Conservation (phyloP, 176 grass and related monocot genomes). For the Puya raimondii region DNA sequence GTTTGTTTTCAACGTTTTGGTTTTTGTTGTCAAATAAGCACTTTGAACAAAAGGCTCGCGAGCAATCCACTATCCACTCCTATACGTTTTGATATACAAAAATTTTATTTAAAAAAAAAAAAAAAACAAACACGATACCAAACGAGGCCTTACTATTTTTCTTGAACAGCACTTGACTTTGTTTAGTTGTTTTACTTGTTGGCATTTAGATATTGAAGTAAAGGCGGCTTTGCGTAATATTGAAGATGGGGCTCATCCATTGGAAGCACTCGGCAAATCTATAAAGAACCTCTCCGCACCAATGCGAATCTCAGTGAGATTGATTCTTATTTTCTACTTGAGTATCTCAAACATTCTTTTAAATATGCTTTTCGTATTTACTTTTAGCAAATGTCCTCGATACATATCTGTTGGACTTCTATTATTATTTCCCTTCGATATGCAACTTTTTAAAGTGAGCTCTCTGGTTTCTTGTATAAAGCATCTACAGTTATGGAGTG, state of each 20-base stretch:
- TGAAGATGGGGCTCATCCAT: constrained; percentile 34
- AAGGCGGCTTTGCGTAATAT: constrained; percentile 31
- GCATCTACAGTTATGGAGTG: too few relatives aligned
- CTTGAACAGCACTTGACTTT: not conserved
- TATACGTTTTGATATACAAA: too few relatives aligned
- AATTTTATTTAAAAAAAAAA: too few relatives aligned
- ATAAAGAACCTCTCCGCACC: constrained; percentile 30
- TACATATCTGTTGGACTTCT: not conserved
- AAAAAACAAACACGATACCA: too few relatives aligned
- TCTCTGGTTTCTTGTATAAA: too few relatives aligned
- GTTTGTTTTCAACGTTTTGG: too few relatives aligned
- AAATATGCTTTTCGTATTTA: not conserved
- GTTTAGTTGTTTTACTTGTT: constrained; percentile 16
- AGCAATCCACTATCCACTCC: too few relatives aligned
- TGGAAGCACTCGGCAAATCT: constrained; percentile 36
- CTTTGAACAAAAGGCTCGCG: too few relatives aligned
- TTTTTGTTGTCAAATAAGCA: too few relatives aligned
- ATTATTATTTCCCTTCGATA: not conserved
- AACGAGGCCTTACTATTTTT: too few relatives aligned
- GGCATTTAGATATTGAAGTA: constrained; percentile 38
- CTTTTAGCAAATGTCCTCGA: not conserved
- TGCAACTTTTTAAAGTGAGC: not conserved
- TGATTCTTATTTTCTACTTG: not conserved
- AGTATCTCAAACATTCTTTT: not conserved
- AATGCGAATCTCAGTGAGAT: constrained; percentile 10